Evolutionary conservation across 2,329 filamentous ascomycete species (phyloP), one percentile per base, ranked within the genome.

Genomic region (Dendryphion nanum): DNA sequence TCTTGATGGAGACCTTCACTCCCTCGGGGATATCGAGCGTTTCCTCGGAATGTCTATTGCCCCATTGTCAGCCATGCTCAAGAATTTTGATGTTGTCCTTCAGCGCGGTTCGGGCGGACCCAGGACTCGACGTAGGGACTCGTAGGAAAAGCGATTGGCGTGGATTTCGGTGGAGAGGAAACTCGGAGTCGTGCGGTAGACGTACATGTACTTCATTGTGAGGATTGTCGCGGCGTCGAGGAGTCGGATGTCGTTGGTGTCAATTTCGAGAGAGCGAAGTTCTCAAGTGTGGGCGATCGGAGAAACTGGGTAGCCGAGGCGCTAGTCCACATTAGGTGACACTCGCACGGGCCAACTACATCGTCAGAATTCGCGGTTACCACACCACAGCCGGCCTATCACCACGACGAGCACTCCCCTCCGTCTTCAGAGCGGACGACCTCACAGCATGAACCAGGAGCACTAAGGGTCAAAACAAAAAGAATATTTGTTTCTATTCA

Each of bases 1-100:
- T 93, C 82, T 95, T 95, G 81, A 98, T 98, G 76, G 79, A 73
- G 76, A 98, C 82, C 82, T 91, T 95, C 83, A 98, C 93, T 54
- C 90, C 88, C 75, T 96, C 89, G 69, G 94, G 93, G 76, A 98
- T 89, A 68, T 84, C 82, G 78, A 98, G 81, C 77, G 82, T 80
- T 84, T 98, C 91, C 79, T 91, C 81, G 70, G 89, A 95, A 83
- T 96, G 89, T 79, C 61, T 65, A 47, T 59, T 39, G 44, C 44
- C 40, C 50, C 48, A 46, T 48, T 57, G 61, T 65, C 53, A 65
- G 61, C 50, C 43, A 35, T 37, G 30, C 42, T 51, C 42, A 33
- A 41, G 40, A 39, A 36, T 38, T 44, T 44, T 36, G 26, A 41
- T 34, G 23, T 41, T 39, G 48, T 41, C 43, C 43, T 48, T 44